Conservation (phyloP, 148 eudicot genomes). For the Heliosperma pusillum region DNA sequence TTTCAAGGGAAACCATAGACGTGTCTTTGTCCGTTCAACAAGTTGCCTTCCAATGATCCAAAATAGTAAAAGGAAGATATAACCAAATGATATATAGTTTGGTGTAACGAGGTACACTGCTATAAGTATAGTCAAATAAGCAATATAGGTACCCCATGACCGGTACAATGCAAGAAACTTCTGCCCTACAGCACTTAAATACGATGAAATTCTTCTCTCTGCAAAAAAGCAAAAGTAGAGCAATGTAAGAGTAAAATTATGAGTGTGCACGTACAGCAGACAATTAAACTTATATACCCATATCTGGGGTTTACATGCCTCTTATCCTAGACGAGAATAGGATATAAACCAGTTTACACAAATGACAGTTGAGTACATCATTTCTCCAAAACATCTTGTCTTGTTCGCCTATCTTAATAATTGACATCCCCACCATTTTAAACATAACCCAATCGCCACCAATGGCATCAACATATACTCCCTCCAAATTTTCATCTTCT, state of each 20-base stretch:
- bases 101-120: slow-evolving; percentile 78
- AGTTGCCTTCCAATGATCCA: slow-evolving; percentile 98
- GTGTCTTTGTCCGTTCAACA: slow-evolving; percentile 78
- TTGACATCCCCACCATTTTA: background rate
- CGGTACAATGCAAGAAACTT: slow-evolving; percentile 64
- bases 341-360: background rate
- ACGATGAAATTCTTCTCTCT: slow-evolving; percentile 89
- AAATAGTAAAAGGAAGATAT: slow-evolving; percentile 78
- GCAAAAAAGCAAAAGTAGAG: slow-evolving; percentile 38
- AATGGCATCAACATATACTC: slow-evolving; percentile 5
- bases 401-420: background rate
- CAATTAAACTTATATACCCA: slow-evolving; percentile 1
- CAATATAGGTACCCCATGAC: slow-evolving; percentile 91
- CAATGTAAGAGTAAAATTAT: background rate
- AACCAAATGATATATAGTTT: slow-evolving; percentile 87
- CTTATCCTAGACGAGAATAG: background rate
- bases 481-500: no score
- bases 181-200: slow-evolving; percentile 78
- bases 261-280: background rate
- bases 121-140: slow-evolving; percentile 77
- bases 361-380: background rate
- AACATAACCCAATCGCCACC: background rate
- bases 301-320: background rate
- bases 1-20: slow-evolving; percentile 94
- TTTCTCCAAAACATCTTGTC: background rate